Base-by-base conservation (phyloP, 345 rosid species). In the Litchi chinensis region DNA sequence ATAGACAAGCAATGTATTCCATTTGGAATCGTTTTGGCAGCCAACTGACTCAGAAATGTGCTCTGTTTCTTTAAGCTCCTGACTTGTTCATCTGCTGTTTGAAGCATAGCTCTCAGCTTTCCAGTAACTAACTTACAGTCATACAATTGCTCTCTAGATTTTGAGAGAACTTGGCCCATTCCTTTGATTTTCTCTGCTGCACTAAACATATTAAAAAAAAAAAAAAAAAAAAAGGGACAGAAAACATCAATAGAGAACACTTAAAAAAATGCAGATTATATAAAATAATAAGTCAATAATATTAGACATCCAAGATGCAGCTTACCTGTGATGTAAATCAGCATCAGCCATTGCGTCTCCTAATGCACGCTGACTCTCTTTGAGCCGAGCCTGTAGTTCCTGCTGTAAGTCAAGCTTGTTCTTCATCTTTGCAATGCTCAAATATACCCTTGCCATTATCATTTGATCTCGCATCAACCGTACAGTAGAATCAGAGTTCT, bases 41-140 rank as follows among this genome's bases (percentile, higher is more conserved):
- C 99, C 83, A 97, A 83, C 90, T 97, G 99, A 89, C 98, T 94
- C 77, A 97, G 88, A 81, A 97, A 97, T 50, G 98, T 91, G 91
- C 99, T 94, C 92, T 97, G 98, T 83, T 95, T 97, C 89, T 94
- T 97, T 82, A 94, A 91, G 86, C 97, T 91, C 89, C 99, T 91
- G 63, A 97, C 99, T 91, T 93, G 93, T 82, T 94, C 99, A 73
- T 97, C 99, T 37, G 98, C 97, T 19, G 92, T 87, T 85, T 91
- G 97, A 85, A 97, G 98, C 97, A 97, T 94, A 64, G 98, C 99
- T 84, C 99, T 92, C 68, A 97, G 95, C 88, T 91, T 94, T 85
- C 94, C 98, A 26, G 98, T 94, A 65, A 97, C 97, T 83, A 92
- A 82, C 77, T 93, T 93, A 90, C 99, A 97, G 82, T 97, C 99